Evolutionary conservation across 108 stramenopile genomes (phyloP), one percentile per base, ranked within the genome.

Genomic region (Cyclotella sp.): DNA sequence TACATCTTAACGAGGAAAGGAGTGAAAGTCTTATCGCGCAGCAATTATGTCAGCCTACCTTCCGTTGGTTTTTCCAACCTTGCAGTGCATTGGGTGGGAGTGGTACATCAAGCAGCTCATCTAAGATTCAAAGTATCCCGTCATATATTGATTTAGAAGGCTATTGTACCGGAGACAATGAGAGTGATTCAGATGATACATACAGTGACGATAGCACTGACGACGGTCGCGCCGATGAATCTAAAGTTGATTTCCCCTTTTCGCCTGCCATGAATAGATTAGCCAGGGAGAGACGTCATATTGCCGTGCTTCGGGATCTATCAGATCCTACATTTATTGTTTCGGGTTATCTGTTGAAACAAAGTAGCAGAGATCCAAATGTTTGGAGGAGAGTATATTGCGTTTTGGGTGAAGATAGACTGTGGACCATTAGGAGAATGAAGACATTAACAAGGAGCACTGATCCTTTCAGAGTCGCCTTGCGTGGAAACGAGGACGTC

Each of bases 41-140:
- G n/a, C 76, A 52, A 57, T n/a, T 55, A 21, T 47, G 79, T 14
- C 73, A 51, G 54, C 64, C 80, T 15, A 63, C 68, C 4, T 73
- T 85, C 68, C 80, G 84, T 28, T 85, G 80, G 81, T 85, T 73
- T 57, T 85, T 85, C 63, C 84, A 85, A 69, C 84, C 84, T 0
- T 82, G 84, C 71, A 77, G 80, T 69, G 65, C 80, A 9, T 61
- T 82, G 58, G 84, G 84, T 0, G 76, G 81, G 11, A 57, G 39
- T 24, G 72, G 66, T 15, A 16, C 44, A 18, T 72, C 80, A 27
- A 34, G 16, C 5, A 54, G 30, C 18, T 81, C 83, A 45, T 61
- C 79, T 30, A 81, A 81, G 58, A 81, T 79, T 42, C 73, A 82
- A 54, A 77, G 39, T 21, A 78, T 78, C 60, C 77, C 84, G 54